Evolutionary conservation across 176 grass and related monocot species (phyloP), one percentile per base, ranked within the genome.

Genomic region (Eragrostis curvula): DNA sequence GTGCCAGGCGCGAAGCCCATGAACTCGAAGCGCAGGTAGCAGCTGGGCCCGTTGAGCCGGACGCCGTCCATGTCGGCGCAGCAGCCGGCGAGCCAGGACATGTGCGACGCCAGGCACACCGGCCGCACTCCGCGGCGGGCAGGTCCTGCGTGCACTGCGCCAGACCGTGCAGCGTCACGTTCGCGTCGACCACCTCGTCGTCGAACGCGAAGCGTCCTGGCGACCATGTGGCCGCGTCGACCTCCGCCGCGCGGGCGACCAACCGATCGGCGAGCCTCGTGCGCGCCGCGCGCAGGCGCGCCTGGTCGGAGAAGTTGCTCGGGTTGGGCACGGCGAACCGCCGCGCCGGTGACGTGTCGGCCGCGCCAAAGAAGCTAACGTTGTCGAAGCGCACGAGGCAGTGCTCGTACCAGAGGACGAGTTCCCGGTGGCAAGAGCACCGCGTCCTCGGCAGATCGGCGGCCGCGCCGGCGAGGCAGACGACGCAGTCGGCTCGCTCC

Each of bases 361-460:
- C 51, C 6, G 8, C 60, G 48, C 74, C 40, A 36, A 82, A 71
- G 48, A 90, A 84, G 77, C 28, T 25, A 13, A 6, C 23, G 55
- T 79, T 49, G 28, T 49, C 39, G 36, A 80, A 90, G 70, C 79
- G 80, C 45, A 84, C 66, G 43, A 90, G 40, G 51, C 88, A 87
- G 2, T 14, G 32, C 46, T 32, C 3, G 40, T 91, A 91, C 89
- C 84, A 87, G 18, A 49, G 52, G n/a, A 84, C n/a, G n/a, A n/a
- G n/a, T n/a, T n/a, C n/a, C n/a, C n/a, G n/a, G n/a, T n/a, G n/a
- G n/a, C n/a, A n/a, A n/a, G n/a, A n/a, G n/a, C n/a, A n/a, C n/a
- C n/a, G n/a, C n/a, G n/a, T n/a, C n/a, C n/a, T n/a, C n/a, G n/a
- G n/a, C n/a, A n/a, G n/a, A n/a, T n/a, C n/a, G n/a, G n/a, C n/a